These are phyloP conservation scores for Myxozyma kluyveri DNA, from an alignment of 805 yeast species.

Conservation along the genomic window DNA sequence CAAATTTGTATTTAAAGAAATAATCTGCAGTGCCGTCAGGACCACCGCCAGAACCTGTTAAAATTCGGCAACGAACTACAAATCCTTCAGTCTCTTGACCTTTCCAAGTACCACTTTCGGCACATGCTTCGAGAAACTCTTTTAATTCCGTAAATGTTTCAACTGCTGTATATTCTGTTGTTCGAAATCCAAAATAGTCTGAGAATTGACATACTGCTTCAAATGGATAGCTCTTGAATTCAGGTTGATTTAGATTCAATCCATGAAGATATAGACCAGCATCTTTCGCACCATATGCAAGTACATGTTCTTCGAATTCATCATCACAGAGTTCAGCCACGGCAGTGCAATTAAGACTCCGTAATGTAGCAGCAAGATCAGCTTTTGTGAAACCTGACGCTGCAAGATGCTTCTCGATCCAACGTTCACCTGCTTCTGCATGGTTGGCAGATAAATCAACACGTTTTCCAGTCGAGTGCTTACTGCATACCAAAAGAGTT, in stretches of 20 bases:
- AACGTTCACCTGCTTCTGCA: constrained; percentile 66
- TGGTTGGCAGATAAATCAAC: constrained; percentile 45
- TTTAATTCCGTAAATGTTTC: constrained; percentile 45
- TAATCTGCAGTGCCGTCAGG: constrained; percentile 40
- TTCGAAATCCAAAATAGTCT: constrained; percentile 59
- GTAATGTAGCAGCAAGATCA: constrained; percentile 58
- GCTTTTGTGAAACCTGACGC: constrained; percentile 41
- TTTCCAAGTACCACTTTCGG: constrained; percentile 66
- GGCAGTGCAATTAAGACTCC: constrained; percentile 62
- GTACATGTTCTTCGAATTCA: constrained; percentile 85
- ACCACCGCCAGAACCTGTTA: background rate
- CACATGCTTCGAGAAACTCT: constrained; percentile 53
- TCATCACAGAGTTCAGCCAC: constrained; percentile 94
- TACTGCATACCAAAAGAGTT: constrained; percentile 79
- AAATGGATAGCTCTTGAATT: constrained; percentile 65
- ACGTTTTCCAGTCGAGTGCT: constrained; percentile 77
- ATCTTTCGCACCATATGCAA: constrained; percentile 61
- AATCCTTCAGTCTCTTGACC: constrained; percentile 86
- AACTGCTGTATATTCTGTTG: constrained; percentile 49
- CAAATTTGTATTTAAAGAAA: constrained; percentile 91
- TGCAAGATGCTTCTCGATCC: constrained; percentile 54
- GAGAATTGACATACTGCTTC: constrained; percentile 61
- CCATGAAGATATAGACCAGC: constrained; percentile 93
- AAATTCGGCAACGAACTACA: constrained; percentile 66
- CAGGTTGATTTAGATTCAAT: constrained; percentile 62